A percentile compares a stretch with the other conserved stretches of the same genome.
phyloP scores from a whole-genome alignment of 331 rosid species.

The Erythrophleum ivorense region DNA sequence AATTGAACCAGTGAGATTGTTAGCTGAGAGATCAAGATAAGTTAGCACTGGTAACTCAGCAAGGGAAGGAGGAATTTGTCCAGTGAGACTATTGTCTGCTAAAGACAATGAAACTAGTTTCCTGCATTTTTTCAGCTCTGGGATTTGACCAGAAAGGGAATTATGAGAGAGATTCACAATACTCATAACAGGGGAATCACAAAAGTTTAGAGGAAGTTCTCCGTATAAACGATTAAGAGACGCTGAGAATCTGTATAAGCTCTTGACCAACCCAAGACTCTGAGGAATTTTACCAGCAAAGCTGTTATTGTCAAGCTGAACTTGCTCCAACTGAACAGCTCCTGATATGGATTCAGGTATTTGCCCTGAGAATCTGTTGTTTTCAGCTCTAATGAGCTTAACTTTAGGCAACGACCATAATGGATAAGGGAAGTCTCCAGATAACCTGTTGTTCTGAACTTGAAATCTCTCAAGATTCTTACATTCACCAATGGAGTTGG shows the following conservation, averaged over 20 bases:
- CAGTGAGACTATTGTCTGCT: conserved; percentile 75
- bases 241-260: conserved; percentile 93
- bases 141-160: conserved; percentile 83
- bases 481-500: conserved; percentile 67
- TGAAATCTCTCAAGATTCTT: conserved; percentile 85
- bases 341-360: conserved; percentile 76
- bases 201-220: conserved; percentile 78
- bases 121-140: conserved; percentile 73
- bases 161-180: conserved; percentile 89
- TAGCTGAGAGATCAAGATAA: conserved; percentile 92
- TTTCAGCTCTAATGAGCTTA: conserved; percentile 90
- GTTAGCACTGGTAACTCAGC: conserved; percentile 87
- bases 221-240: conserved; percentile 81
- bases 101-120: conserved; percentile 87
- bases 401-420: conserved; percentile 85
- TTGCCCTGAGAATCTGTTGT: conserved; percentile 78
- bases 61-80: conserved; percentile 77
- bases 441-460: conserved; percentile 86
- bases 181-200: conserved; percentile 97
- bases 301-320: conserved; percentile 89
- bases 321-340: conserved; percentile 87
- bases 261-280: conserved; percentile 77
- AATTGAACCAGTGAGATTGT: conserved; percentile 88
- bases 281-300: conserved; percentile 72
- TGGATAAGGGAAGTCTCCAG: conserved; percentile 73